These are phyloP conservation scores for Suhomyces kilbournensis DNA, from an alignment of 805 yeast genomes.

Conservation along the genomic window DNA sequence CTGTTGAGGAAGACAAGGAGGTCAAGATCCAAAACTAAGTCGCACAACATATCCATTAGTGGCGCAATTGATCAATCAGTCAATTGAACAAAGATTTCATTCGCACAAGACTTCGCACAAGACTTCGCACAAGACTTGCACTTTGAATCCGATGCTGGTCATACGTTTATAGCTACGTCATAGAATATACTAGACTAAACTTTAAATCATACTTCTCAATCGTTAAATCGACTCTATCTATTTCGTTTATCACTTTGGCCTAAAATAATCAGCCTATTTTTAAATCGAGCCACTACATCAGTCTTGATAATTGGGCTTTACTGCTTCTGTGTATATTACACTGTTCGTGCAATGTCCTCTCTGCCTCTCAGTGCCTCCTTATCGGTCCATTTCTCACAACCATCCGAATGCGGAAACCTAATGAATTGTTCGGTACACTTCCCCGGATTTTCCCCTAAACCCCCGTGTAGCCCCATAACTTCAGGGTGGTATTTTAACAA, in stretches of 20 bases:
- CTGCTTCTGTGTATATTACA: too few relatives aligned
- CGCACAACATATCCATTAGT: background rate
- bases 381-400: background rate
- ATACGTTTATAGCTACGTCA: background rate
- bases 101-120: background rate
- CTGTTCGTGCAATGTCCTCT: too few relatives aligned
- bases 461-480: background rate
- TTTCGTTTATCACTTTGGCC: too few relatives aligned
- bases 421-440: background rate
- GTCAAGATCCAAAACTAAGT: slow-evolving; percentile 42
- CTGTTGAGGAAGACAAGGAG: slow-evolving; percentile 66
- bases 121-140: background rate
- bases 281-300: too few relatives aligned
- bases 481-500: too few relatives aligned
- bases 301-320: too few relatives aligned
- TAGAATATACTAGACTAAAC: background rate
- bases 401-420: background rate
- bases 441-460: background rate
- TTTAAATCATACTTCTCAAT: too few relatives aligned
- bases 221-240: too few relatives aligned
- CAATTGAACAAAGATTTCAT: too few relatives aligned
- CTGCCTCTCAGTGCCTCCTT: too few relatives aligned
- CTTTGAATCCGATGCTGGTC: background rate
- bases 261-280: too few relatives aligned
- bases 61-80: background rate